These are phyloP conservation scores for Scedosporium aurantiacum DNA, from an alignment of 2,329 filamentous ascomycete species.

Conservation along the genomic window DNA sequence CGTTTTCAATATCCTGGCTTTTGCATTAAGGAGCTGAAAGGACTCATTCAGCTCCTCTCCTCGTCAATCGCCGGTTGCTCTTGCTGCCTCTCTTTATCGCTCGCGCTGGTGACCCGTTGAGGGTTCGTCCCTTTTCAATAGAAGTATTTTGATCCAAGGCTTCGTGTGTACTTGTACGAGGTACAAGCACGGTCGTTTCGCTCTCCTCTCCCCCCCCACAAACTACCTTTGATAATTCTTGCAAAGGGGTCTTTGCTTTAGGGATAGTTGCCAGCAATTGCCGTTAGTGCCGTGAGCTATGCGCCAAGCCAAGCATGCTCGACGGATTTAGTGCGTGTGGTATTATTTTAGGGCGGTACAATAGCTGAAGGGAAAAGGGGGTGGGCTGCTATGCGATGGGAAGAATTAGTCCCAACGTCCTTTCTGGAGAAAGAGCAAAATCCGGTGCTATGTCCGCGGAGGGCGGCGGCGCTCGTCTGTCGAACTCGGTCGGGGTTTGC, in stretches of 20 bases:
- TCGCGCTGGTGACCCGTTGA: neutral
- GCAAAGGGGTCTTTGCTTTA: too few relatives aligned
- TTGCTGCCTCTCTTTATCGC: neutral
- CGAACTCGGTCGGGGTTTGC: too few relatives aligned
- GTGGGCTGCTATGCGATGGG: neutral
- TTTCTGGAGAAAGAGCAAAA: too few relatives aligned
- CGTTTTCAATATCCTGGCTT: neutral
- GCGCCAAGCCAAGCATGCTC: neutral
- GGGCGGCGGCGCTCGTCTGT: too few relatives aligned
- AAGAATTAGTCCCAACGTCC: neutral
- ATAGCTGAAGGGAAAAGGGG: neutral
- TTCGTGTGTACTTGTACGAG: too few relatives aligned
- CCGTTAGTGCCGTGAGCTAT: constrained; percentile 1
- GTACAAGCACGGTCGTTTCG: too few relatives aligned
- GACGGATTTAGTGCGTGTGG: neutral
- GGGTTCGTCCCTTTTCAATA: too few relatives aligned
- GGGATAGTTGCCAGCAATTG: neutral
- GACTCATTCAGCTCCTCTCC: neutral
- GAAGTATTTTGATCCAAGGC: too few relatives aligned
- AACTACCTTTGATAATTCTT: neutral
- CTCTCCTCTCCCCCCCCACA: neutral
- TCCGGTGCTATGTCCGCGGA: too few relatives aligned
- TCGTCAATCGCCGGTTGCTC: too few relatives aligned
- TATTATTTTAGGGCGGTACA: neutral
- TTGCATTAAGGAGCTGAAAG: neutral